These are phyloP conservation scores for Fusarium transvaalense DNA, from an alignment of 2,329 filamentous ascomycete species.

Conservation along the genomic window DNA sequence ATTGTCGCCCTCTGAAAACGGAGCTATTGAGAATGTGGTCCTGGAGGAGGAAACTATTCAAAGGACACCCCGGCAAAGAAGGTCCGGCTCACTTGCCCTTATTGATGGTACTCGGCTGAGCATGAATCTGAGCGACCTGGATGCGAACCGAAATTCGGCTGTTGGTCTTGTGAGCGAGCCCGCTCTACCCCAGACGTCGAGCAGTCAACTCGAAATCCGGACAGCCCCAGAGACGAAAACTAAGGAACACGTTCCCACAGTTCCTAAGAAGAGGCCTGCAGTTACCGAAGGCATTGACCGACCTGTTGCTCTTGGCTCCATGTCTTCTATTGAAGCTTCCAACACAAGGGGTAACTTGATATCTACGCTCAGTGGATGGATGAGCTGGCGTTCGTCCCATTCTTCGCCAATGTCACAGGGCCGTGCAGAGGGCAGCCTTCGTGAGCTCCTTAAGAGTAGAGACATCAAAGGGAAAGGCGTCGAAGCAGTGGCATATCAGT, in stretches of 20 bases:
- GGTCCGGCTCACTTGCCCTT: conserved; percentile 54
- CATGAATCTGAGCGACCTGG: conserved; percentile 45
- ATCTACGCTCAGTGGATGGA: conserved; percentile 60
- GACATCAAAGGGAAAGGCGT: conserved; percentile 54
- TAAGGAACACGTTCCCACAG: conserved; percentile 40
- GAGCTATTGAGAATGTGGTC: conserved; percentile 47
- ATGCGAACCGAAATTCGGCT: conserved; percentile 53
- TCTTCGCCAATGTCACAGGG: conserved; percentile 51
- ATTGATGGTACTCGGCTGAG: conserved; percentile 55
- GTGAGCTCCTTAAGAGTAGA: conserved; percentile 62
- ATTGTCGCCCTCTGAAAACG: conserved; percentile 49
- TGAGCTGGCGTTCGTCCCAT: conserved; percentile 57
- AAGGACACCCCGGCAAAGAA: conserved; percentile 44
- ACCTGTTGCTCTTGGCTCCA: conserved; percentile 47
- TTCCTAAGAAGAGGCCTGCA: conserved; percentile 29
- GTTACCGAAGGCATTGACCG: conserved; percentile 46
- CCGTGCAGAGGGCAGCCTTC: conserved; percentile 68
- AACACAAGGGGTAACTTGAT: conserved; percentile 51
- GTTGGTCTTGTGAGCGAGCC: conserved; percentile 66
- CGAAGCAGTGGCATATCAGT: conserved; percentile 38
- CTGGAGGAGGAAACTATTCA: conserved; percentile 31
- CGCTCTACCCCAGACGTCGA: conserved; percentile 69
- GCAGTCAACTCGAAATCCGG: conserved; percentile 62
- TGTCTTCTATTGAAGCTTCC: conserved; percentile 43
- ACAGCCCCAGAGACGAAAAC: conserved; percentile 49